These are phyloP conservation scores for Ruellia speciosa DNA, from an alignment of 305 asterid genomes.

Conservation along the genomic window DNA sequence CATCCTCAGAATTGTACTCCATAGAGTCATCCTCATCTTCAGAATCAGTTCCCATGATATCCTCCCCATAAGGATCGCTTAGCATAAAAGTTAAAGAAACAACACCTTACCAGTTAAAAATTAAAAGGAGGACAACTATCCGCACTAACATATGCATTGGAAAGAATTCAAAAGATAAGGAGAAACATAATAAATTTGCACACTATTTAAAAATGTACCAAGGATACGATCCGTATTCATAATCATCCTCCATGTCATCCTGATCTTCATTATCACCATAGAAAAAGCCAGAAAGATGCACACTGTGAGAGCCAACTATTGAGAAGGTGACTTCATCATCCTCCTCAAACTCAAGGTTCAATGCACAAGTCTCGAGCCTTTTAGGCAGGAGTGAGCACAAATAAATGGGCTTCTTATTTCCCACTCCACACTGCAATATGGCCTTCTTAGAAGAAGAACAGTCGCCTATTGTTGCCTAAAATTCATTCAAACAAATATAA, in stretches of 20 bases:
- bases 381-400: constrained; percentile 69
- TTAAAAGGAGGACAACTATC: neutral
- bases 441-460: constrained; percentile 51
- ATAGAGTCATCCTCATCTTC: constrained; percentile 41
- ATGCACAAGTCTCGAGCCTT: constrained; percentile 55
- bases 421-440: constrained; percentile 67
- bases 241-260: constrained; percentile 28
- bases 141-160: neutral
- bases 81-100: constrained; percentile 30
- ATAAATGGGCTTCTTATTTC: constrained; percentile 61
- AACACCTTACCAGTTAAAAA: neutral
- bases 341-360: constrained; percentile 83
- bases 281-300: constrained; percentile 85
- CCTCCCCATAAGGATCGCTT: constrained; percentile 44
- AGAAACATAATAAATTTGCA: neutral
- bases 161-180: neutral
- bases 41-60: constrained; percentile 32
- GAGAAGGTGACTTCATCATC: constrained; percentile 68
- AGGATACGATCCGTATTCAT: constrained; percentile 59
- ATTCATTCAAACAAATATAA: constrained; percentile 9
- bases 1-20: constrained; percentile 45
- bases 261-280: constrained; percentile 40
- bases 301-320: constrained; percentile 52
- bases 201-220: neutral
- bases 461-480: constrained; percentile 71